Conservation (phyloP, 2,329 filamentous ascomycete species). For the Plenodomus biglobosus region DNA sequence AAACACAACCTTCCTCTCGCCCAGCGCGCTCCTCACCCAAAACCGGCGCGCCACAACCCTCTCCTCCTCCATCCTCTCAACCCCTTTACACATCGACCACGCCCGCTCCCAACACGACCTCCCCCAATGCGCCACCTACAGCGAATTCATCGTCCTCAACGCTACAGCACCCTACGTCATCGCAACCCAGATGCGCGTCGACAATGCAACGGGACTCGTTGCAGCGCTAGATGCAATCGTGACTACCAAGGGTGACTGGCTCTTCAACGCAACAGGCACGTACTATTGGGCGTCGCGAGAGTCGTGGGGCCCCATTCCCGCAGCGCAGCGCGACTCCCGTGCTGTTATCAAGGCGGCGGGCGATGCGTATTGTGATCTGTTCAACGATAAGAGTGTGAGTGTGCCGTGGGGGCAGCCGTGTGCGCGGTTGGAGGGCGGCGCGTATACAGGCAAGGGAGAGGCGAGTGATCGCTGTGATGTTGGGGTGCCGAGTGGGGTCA, state of each 20-base stretch:
- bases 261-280: slow-evolving; percentile 35
- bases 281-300: slow-evolving; percentile 30
- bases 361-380: slow-evolving; percentile 34
- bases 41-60: slow-evolving; percentile 29
- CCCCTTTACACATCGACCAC: slow-evolving; percentile 28
- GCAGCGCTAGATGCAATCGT: slow-evolving; percentile 28
- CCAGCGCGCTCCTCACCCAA: slow-evolving; percentile 25
- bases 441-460: slow-evolving; percentile 30
- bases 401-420: slow-evolving; percentile 36
- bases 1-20: slow-evolving; percentile 18
- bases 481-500: slow-evolving; percentile 32
- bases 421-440: slow-evolving; percentile 30
- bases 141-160: slow-evolving; percentile 32
- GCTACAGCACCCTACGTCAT: slow-evolving; percentile 32
- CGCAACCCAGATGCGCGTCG: slow-evolving; percentile 27
- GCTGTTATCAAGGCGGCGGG: slow-evolving; percentile 29
- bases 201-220: slow-evolving; percentile 23
- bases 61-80: slow-evolving; percentile 23
- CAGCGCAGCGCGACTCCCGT: slow-evolving; percentile 19
- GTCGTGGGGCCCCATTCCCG: slow-evolving; percentile 26
- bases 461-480: slow-evolving; percentile 30
- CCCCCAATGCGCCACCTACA: slow-evolving; percentile 30
- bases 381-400: slow-evolving; percentile 26
- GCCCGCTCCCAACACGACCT: slow-evolving; percentile 30
- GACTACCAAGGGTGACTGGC: slow-evolving; percentile 35